phyloP scores from a whole-genome alignment of 2,329 filamentous ascomycete genomes.

The Trichoderma harzianum region DNA sequence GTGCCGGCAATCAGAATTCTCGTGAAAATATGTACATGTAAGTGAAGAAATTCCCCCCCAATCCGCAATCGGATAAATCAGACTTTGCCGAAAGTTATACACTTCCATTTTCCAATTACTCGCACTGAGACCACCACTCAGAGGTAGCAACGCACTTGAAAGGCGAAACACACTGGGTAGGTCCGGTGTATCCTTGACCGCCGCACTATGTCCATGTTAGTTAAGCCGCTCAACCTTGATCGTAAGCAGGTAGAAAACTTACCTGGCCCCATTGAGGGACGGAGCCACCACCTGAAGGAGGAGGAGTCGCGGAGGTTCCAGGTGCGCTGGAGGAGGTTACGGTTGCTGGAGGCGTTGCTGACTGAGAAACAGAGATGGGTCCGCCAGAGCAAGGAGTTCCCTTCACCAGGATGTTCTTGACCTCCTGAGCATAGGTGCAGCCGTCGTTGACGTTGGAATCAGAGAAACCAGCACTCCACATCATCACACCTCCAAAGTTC shows the following conservation, averaged over 20 bases:
- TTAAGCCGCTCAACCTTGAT: conserved; percentile 20
- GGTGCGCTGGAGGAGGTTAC: not conserved
- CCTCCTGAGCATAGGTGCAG: conserved; percentile 8
- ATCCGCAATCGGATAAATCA: too few relatives aligned
- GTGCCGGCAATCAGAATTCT: too few relatives aligned
- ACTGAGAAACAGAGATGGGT: not conserved
- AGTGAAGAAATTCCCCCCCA: too few relatives aligned
- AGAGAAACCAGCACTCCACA: conserved; percentile 27
- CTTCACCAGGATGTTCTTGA: not conserved
- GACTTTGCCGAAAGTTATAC: too few relatives aligned
- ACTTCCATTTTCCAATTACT: not conserved
- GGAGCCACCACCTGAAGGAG: conserved; percentile 15
- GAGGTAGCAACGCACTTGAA: conserved; percentile 23
- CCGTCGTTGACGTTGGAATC: conserved; percentile 31
- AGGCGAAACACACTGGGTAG: conserved; percentile 24
- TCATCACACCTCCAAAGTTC: conserved; percentile 37
- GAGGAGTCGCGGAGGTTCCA: not conserved
- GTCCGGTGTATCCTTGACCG: conserved; percentile 23
- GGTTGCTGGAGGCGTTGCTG: not conserved
- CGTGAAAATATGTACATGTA: too few relatives aligned
- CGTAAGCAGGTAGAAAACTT: not conserved
- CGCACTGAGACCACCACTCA: conserved; percentile 29
- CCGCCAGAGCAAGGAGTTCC: conserved; percentile 11
- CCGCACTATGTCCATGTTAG: conserved; percentile 22
- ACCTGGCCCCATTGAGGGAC: conserved; percentile 17